These are phyloP conservation scores for Sordariomycetes sp. DNA, from an alignment of 2,329 filamentous ascomycete genomes.

Conservation along the genomic window DNA sequence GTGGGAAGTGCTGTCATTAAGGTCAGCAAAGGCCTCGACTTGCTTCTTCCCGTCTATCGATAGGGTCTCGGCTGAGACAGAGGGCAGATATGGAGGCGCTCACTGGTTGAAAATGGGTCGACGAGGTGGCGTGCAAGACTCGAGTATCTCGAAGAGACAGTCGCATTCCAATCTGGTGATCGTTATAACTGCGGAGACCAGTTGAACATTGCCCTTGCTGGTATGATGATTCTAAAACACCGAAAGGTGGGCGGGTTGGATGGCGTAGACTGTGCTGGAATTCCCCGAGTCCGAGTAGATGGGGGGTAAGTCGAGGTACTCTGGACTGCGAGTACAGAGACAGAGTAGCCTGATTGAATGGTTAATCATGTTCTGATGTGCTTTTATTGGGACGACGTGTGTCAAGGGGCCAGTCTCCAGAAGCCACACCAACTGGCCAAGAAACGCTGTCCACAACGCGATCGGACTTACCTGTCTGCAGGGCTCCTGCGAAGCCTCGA, in stretches of 20 bases:
- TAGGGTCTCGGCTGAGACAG: not conserved
- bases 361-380: not conserved
- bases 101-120: not conserved
- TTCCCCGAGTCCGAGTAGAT: no score
- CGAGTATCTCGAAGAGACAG: conserved; percentile 2
- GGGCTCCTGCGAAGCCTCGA: not conserved
- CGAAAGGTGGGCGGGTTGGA: no score
- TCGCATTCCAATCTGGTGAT: conserved; percentile 4
- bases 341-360: not conserved
- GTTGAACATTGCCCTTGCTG: not conserved
- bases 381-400: not conserved
- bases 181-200: conserved; percentile 2
- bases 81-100: not conserved
- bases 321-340: not conserved
- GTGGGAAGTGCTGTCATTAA: not conserved
- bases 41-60: conserved; percentile 1
- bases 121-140: conserved; percentile 1
- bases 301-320: no score
- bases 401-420: no score
- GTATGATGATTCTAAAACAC: not conserved
- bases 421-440: no score
- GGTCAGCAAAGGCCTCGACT: not conserved
- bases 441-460: not conserved
- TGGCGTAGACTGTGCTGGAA: no score
- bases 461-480: conserved; percentile 4